Percentiles rank a stretch among this genome's conserved stretches.
phyloP scores from a whole-genome alignment of 352 stramenopile genomes.

The Phytophthora melonis region DNA sequence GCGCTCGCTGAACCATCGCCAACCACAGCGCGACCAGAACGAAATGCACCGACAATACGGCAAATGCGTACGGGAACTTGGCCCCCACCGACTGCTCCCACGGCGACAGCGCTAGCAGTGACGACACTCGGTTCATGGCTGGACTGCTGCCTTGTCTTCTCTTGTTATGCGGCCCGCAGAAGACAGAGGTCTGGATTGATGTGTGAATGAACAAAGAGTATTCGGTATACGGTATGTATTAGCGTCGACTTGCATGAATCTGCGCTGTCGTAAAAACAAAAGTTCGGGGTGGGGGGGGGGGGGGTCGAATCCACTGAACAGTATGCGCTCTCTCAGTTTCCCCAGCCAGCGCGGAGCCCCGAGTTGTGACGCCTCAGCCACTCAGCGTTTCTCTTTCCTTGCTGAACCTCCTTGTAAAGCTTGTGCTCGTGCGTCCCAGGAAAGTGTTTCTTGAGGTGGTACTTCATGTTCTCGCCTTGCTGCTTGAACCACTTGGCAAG shows the following conservation, averaged over 20 bases:
- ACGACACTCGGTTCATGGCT: background rate
- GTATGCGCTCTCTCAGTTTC: too few species aligned
- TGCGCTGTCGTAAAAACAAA: too few species aligned
- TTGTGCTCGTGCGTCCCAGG: background rate
- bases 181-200: too few species aligned
- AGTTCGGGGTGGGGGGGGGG: too few species aligned
- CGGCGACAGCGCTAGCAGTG: background rate
- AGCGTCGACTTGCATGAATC: too few species aligned
- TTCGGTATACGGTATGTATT: too few species aligned
- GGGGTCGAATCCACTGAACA: too few species aligned
- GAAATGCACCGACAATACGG: constrained; percentile 33
- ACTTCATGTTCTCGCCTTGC: background rate
- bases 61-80: constrained; percentile 7
- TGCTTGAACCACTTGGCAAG: background rate
- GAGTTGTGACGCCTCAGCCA: background rate
- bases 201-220: background rate
- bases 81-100: constrained; percentile 5
- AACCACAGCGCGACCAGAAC: constrained; percentile 23
- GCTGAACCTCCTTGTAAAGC: background rate
- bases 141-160: too few species aligned
- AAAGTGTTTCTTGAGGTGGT: background rate
- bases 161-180: too few species aligned
- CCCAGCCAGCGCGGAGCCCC: background rate
- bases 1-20: constrained; percentile 8
- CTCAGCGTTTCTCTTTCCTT: background rate